Evolutionary conservation across 2,329 filamentous ascomycete species (phyloP).

Genomic region (Tolypocladium cylindrosporum): DNA sequence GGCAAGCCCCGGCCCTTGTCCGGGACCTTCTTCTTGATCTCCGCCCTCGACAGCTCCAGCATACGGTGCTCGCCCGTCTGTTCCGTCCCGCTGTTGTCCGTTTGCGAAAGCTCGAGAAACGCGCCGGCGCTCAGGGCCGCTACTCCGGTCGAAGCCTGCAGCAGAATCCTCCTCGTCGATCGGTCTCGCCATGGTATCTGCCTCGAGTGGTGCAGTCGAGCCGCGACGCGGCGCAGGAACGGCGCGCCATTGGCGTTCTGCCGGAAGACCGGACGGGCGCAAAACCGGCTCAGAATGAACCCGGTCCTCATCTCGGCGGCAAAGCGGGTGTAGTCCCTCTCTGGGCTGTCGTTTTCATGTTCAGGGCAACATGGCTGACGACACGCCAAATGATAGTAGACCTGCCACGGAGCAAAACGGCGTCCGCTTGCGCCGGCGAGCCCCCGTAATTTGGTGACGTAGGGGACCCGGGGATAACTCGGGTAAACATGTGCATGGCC

Average conservation of each 20-base stretch:
- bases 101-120: conserved; percentile 48
- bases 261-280: conserved; percentile 26
- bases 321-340: conserved; percentile 4
- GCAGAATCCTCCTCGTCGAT: conserved; percentile 13
- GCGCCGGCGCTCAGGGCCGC: conserved; percentile 40
- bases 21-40: conserved; percentile 61
- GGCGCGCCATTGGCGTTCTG: conserved; percentile 11
- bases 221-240: conserved; percentile 12
- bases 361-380: conserved; percentile 1
- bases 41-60: conserved; percentile 70
- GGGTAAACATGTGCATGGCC: conserved; percentile 14
- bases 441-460: conserved; percentile 8
- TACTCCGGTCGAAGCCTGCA: conserved; percentile 31
- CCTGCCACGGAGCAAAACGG: neutral
- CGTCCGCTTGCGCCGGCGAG: neutral
- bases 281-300: conserved; percentile 32
- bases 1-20: conserved; percentile 50
- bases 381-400: neutral
- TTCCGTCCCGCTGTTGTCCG: conserved; percentile 36
- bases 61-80: conserved; percentile 76
- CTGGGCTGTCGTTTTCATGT: conserved; percentile 8
- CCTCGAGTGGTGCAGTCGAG: conserved; percentile 14
- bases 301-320: conserved; percentile 34
- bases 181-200: conserved; percentile 14
- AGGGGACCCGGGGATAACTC: conserved; percentile 11